Evolutionary conservation across 169 alveolate genomes (phyloP), one percentile per base, ranked within the genome.

Genomic region (Cyclospora cayetanensis): DNA sequence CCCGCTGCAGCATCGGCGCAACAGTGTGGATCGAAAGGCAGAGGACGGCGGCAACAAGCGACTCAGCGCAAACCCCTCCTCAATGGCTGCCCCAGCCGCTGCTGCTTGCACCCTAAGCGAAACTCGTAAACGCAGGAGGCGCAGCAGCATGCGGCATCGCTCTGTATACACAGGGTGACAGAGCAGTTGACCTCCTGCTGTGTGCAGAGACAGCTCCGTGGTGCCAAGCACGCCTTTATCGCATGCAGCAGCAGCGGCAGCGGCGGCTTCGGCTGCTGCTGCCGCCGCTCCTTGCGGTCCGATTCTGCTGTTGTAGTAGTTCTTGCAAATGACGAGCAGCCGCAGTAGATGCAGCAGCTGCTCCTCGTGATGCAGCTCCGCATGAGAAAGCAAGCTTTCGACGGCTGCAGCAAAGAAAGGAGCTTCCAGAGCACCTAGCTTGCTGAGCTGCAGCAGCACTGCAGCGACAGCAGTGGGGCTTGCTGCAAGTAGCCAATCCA

Each of bases 51-150:
- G 84, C 60, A 72, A 60, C 84, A 72, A n/a, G 5, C 35, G 60
- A 18, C 63, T n/a, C 1, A 27, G 41, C 42, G 86, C 55, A 86
- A 86, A 41, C 0, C 86, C 74, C 60, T 42, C 86, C 4, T 66
- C 86, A 31, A 43, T 18, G 34, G 65, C 92, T 41, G 55, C 74
- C 52, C 60, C 92, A 55, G 92, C 76, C 70, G 92, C 46, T 20
- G 79, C 86, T 60, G 42, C 39, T 20, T 37, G 77, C 18, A 66
- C 50, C 25, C 86, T 72, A 31, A 39, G 12, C 68, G 79, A 77
- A 34, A 86, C 92, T 18, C 92, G 72, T 2, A 60, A 41, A n/a
- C 92, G 92, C 55, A 86, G 86, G 60, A 77, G 85, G n/a, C 65
- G 86, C 41, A 86, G 86, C 77, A 86, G 60, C 41, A 55, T 72